Base-by-base conservation (phyloP, 495 filamentous ascomycete species). In the Penicillium coffeae region DNA sequence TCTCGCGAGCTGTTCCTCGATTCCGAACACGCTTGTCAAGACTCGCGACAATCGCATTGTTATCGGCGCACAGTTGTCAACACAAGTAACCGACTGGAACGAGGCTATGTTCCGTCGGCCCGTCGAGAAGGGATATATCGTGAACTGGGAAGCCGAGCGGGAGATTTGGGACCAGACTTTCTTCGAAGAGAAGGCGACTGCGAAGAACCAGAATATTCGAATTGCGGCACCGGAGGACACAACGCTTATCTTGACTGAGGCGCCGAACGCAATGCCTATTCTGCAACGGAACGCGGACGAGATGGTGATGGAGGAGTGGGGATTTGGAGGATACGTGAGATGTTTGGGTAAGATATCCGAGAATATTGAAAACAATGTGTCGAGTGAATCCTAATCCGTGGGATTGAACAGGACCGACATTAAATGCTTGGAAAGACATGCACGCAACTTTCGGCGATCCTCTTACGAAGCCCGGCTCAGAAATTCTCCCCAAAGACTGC, bases 261-360 rank as follows among this genome's bases (percentile, higher is more conserved):
- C 89, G 25, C 87, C 94, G n/a, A 97, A 96, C 65, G 82, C 86
- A 3, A 77, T 92, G 37, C 80, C 83, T 3, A 72, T 78, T 8
- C 69, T 99, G 43, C 92, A 96, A 67, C 81, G 80, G 14, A 90
- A 96, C 61, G 89, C 88, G 48, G 93, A 97, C 63, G 89, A 99
- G 73, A 89, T 99, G 62, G 80, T 96, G 0, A 97, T 97, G 73
- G 93, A 99, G 62, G 91, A 97, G 63, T 97, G 90, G 75, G 89
- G 89, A n/a, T 97, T 97, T 68, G 80, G 86, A 14, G 83, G 84
- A 38, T 95, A 94, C 66, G 84, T 82, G 47, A 79, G 93, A 40
- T 84, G 78, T 56, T 66, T 88, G 47, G 62, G 83, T 77, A 60
- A 59, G 56, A 39, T 15, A 25, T 34, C 9, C 3, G 32, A 1